Evolutionary conservation across 2,329 filamentous ascomycete species (phyloP), one percentile per base, ranked within the genome.

Genomic region (Tolypocladium nubicola): DNA sequence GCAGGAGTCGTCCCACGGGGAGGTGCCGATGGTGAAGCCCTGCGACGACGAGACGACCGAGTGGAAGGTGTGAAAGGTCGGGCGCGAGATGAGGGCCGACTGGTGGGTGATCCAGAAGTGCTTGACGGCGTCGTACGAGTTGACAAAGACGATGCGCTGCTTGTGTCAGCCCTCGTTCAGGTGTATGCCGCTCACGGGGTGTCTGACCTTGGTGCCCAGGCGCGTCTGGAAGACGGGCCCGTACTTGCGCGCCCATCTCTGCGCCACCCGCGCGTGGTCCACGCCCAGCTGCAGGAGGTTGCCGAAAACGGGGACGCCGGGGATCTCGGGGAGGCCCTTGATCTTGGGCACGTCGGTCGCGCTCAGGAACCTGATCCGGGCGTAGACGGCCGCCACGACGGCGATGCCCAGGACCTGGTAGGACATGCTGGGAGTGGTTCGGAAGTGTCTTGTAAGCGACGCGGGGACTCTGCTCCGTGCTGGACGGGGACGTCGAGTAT

Each of bases 11-110:
- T 92, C 88, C 86, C 89, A 94, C 0, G 89, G 89, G 0, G 88
- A 91, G 0, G 89, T 90, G 1, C 89, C 89, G 60, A 94, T 90
- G 0, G 89, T 93, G 70, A 90, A 88, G 7, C 88, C 88, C 63
- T 90, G 86, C 0, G 86, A 89, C 39, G 79, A 83, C 1, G 88
- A 90, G 3, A 91, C 86, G 4, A 92, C 86, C 6, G 81, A 88
- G 71, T 92, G 89, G 70, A 92, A 93, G 1, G 89, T 93, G 70
- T 93, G 88, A 53, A 91, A 82, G 30, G 79, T 89, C 0, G 89
- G 89, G 2, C 89, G 82, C 1, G 87, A 91, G 64, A 91, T 90
- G 58, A 92, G 74, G 0, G 88, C 80, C 0, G 88, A 89, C 65
- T 91, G 88, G 64, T 93, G 86, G 11, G 84, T 87, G 68, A 91